Evolutionary conservation across 306 rosid species (phyloP), one percentile per base, ranked within the genome.

Genomic region (Alnus glutinosa): DNA sequence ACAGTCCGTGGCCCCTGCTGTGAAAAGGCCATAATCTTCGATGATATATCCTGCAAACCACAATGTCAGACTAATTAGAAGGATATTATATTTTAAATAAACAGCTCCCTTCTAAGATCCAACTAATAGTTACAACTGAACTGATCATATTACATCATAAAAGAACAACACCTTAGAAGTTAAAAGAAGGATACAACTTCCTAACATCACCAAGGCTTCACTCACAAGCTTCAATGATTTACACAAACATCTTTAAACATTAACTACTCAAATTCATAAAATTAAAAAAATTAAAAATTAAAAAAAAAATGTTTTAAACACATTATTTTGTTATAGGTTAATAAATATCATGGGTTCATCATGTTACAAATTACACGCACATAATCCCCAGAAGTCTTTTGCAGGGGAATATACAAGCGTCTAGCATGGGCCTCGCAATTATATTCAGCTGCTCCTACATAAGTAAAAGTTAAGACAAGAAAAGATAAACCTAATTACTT

Each of bases 41-140:
- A 77, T 36, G 86, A 87, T 70, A 95, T 78, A 48, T 95, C 98
- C 99, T 95, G 77, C 83, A 90, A 85, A 78, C 74, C 79, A 80
- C 30, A 55, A 9, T 74, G 48, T 9, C 30, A 67, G 2, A 46
- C 34, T 42, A 32, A 75, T 79, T 42, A 81, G 81, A 71, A 81
- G 70, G 81, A 6, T 68, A 42, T 28, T 18, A 42, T n/a, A 44
- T 1, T 13, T 18, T 14, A 10, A 68, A 44, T 5, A 68, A 18
- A 42, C 10, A 42, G 72, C 32, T n/a, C 32, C 51, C 34, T n/a
- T 68, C 72, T 3, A 68, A 64, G 23, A 68, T 42, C 51, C 16
- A 39, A 9, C 14, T 9, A 42, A 9, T 51, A 68, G 28, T 42
- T 18, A 9, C 51, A 68, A 68, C 72, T n/a, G 9, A 68, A 68